Conservation (phyloP, 768 basidiomycete species). For the Pleurotus citrinopileatus region DNA sequence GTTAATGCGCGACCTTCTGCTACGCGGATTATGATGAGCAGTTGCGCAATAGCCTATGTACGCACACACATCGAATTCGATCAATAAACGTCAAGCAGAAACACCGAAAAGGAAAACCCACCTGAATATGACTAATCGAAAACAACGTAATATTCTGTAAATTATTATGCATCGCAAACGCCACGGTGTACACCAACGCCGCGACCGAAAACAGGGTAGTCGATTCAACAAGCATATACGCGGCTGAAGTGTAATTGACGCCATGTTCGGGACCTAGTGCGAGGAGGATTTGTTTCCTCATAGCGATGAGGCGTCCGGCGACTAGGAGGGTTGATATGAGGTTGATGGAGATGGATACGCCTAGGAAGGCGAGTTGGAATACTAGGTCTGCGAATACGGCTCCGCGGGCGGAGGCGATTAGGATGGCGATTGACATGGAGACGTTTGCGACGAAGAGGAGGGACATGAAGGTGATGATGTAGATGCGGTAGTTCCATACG, state of each 20-base stretch:
- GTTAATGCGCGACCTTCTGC: background rate
- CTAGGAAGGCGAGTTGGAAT: background rate
- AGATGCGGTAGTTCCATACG: background rate
- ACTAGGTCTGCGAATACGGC: background rate
- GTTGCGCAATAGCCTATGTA: background rate
- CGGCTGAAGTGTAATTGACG: background rate
- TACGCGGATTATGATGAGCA: background rate
- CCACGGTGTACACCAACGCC: background rate
- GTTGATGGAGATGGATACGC: background rate
- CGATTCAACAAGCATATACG: background rate
- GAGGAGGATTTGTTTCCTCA: background rate
- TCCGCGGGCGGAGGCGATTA: background rate
- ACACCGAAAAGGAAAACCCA: too few species aligned
- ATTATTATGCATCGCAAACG: background rate
- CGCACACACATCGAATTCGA: too few species aligned
- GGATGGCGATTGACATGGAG: background rate
- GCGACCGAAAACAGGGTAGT: background rate
- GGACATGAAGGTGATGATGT: background rate
- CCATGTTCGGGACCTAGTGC: background rate
- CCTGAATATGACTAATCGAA: background rate
- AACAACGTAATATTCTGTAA: background rate
- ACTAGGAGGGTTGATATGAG: background rate
- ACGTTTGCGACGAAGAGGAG: background rate
- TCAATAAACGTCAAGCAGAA: too few species aligned
- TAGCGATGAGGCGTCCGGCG: background rate